Evolutionary conservation across 148 eudicot genomes (phyloP), one percentile per base, ranked within the genome.

Genomic region (Nepenthes mirabilis): DNA sequence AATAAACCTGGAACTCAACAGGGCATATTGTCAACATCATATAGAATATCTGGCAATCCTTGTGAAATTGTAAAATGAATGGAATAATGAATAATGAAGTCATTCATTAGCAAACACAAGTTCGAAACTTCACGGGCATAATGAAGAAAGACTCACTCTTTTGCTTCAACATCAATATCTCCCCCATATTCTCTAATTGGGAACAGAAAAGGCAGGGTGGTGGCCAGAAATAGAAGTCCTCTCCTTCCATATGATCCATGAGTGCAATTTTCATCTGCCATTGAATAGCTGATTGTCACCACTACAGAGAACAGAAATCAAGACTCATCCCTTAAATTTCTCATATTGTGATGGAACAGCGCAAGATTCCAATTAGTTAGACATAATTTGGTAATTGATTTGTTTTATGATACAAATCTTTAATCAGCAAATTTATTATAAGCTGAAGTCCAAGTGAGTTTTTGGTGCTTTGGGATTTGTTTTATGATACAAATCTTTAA

Each of bases 201-300:
- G 54, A 73, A 61, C 54, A 87, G 69, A 33, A 79, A 70, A 36
- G 83, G 77, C 37, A 77, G 33, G 12, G 74, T 50, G 14, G 74
- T 65, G 9, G 77, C 68, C 50, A 72, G 55, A 52, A 67, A 72
- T 37, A 82, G 34, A 40, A 77, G 71, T 61, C 65, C 68, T 70
- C 95, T 82, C 71, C 95, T 81, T 45, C 80, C 81, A 53, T 60
- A 48, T 57, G 70, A 60, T 65, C 58, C 36, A 43, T 33, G 37
- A 57, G 47, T 60, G 14, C 33, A 57, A 61, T 14, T 40, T 51
- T 59, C 53, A 60, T 67, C 80, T 73, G 81, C 49, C 14, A 58
- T 6, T 14, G 48, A 51, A 64, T 37, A 63, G 23, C 23, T 23
- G 23, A 43, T 52, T 33, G 37, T 45, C 50, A 59, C 11, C 43